phyloP scores from a whole-genome alignment of 257 asterid species.

The Galeopsis tetrahit region DNA sequence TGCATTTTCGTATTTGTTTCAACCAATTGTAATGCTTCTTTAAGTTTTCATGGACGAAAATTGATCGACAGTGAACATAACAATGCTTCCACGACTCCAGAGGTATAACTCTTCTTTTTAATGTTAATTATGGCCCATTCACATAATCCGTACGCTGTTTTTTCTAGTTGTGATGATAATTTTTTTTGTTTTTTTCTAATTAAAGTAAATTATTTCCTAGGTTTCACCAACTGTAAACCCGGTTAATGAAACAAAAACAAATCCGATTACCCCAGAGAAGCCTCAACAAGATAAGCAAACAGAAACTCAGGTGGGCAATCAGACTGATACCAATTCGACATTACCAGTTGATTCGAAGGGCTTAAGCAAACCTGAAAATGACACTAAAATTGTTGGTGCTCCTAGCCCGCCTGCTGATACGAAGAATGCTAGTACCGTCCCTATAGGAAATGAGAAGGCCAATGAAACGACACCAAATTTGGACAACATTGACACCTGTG shows the following conservation, averaged over 20 bases:
- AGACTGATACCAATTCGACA: constrained; percentile 33
- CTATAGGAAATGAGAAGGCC: constrained; percentile 29
- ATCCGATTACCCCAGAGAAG: constrained; percentile 36
- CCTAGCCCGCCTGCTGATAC: constrained; percentile 30
- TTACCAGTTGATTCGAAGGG: constrained; percentile 40
- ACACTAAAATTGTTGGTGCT: constrained; percentile 25
- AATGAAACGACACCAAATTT: constrained; percentile 22
- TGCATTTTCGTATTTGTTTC: constrained; percentile 39
- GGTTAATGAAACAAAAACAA: constrained; percentile 37
- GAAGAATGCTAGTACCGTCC: constrained; percentile 29
- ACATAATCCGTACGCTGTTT: background rate
- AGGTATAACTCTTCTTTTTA: constrained; percentile 33
- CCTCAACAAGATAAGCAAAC: constrained; percentile 39
- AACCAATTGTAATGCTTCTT: constrained; percentile 42
- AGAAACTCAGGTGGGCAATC: constrained; percentile 35
- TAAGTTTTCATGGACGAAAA: constrained; percentile 34
- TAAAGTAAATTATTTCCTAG: constrained; percentile 42
- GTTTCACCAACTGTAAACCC: constrained; percentile 46
- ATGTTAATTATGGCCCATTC: background rate
- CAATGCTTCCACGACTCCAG: constrained; percentile 33
- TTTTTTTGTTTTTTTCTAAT: background rate
- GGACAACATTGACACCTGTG: constrained; percentile 39
- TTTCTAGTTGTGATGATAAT: constrained; percentile 3
- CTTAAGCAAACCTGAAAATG: constrained; percentile 28
- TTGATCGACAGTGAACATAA: constrained; percentile 31